Base-by-base conservation (phyloP, 768 basidiomycete species). In the Rhodosporidiobolus odoratus region DNA sequence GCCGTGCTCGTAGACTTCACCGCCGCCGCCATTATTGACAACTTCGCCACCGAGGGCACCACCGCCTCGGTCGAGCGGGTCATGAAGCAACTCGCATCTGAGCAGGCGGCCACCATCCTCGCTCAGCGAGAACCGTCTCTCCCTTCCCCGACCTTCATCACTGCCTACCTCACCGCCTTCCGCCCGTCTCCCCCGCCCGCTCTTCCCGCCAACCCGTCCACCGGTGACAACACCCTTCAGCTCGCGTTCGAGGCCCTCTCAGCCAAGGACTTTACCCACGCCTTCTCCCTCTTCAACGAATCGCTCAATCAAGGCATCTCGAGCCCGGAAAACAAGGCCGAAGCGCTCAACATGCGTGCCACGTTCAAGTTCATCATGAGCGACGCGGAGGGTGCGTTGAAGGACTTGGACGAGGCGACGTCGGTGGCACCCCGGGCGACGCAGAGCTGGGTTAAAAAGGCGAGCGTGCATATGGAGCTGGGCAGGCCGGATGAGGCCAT, bases 111-210 rank as follows among this genome's bases (percentile, higher is more conserved):
- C 25, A 85, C 89, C 71, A 88, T 92, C 53, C 81, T 94, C 30
- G 79, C 83, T 87, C 83, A 82, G 6, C 89, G 93, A 43, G 88
- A 90, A 81, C 88, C 88, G 1, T 86, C 88, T 65, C 82, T 98
- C 35, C 95, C 95, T 10, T 92, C 92, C 21, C 59, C 69, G 34
- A 92, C 91, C 0, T 96, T 99, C 81, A 89, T 96, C 74, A 88
- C 89, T 19, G 90, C 95, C 1, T 99, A 98, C 82, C 92, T 98
- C 78, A 89, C 92, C 68, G 96, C 96, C 15, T 98, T 98, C 89
- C 87, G 96, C 73, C 83, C 88, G 66, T 88, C 87, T 54, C 80
- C 88, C 12, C 83, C 85, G 52, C 92, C 90, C 19, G 76, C 80
- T 0, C 84, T 94, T 47, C 91, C 94, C 25, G 88, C 87, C 73